Percentiles rank a stretch among this genome's conserved stretches.
These are phyloP conservation scores for Pythium periplocum DNA, from an alignment of 352 stramenopile species.

Conservation along the genomic window DNA sequence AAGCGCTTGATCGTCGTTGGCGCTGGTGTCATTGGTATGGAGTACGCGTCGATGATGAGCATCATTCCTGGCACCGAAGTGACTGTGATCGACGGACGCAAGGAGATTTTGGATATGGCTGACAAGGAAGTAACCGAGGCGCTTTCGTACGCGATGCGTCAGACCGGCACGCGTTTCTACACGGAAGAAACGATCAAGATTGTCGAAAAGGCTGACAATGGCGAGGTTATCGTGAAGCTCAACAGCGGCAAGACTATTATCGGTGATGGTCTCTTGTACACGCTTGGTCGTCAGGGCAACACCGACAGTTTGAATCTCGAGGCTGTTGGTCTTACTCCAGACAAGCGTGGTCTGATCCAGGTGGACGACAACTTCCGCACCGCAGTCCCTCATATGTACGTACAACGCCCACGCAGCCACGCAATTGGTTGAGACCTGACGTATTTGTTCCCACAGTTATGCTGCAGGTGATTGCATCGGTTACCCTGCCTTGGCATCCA, in stretches of 20 bases:
- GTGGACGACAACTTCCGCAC: conserved; percentile 90
- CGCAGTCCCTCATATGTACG: conserved; percentile 80
- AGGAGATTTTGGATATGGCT: conserved; percentile 86
- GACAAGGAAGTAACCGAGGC: conserved; percentile 85
- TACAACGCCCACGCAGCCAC: neutral
- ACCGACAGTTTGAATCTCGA: conserved; percentile 81
- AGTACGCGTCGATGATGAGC: conserved; percentile 90
- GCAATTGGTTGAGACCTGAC: neutral
- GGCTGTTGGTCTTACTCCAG: conserved; percentile 65
- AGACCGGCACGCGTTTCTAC: conserved; percentile 84
- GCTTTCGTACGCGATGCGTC: conserved; percentile 85
- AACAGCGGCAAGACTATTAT: conserved; percentile 85
- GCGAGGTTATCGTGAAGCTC: conserved; percentile 73
- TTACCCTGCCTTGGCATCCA: conserved; percentile 85
- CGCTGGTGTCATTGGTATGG: conserved; percentile 88
- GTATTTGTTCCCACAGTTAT: conserved; percentile 46
- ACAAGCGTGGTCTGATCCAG: conserved; percentile 82
- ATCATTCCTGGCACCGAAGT: conserved; percentile 88
- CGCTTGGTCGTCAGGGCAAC: conserved; percentile 82
- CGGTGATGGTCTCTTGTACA: conserved; percentile 82
- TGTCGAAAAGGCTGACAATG: conserved; percentile 55
- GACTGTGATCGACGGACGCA: conserved; percentile 84
- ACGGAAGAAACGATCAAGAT: conserved; percentile 73
- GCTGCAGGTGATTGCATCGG: conserved; percentile 88
- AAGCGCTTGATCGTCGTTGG: conserved; percentile 80